Base-by-base conservation (phyloP, 2,329 filamentous ascomycete genomes). In the Calonectria pseudoturangicola region DNA sequence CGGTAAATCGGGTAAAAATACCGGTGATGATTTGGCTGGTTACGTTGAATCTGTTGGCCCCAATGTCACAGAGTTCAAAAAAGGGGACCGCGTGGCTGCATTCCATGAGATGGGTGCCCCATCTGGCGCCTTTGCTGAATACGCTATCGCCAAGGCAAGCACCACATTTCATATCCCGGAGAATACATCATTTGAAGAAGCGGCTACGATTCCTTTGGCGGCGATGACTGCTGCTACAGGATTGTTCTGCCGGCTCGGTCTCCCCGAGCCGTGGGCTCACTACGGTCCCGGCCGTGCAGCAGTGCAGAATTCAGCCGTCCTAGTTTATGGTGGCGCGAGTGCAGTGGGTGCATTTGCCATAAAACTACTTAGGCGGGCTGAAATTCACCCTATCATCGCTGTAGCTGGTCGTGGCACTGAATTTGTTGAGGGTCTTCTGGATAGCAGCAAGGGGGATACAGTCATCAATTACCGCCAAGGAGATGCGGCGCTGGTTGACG, bases 291-390 rank as follows among this genome's bases (percentile, higher is more conserved):
- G 45, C 6, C 30, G 45, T 2, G 33, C n/a, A 33, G 47, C 33
- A 8, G 47, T 39, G 28, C 21, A 54, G 25, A 39, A 66, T 9
- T 51, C 47, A 2, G 45, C 47, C 15, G 36, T 66, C 15, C 16
- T 66, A 3, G 33, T 66, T 7, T 66, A 66, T 43, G 63, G 63
- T 2, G 63, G 63, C 10, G 63, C 63, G 15, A 54, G 45, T 4
- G 63, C 63, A 28, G 63, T 66, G 30, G 63, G 63, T 36, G 47
- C 47, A 3, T 66, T 51, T 39, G 63, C 63, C 2, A 51, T 66
- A 12, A 51, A 54, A 21, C 30, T 66, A 4, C 25, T 43, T 7
- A 18, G 6, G 2, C 47, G 30, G 9, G 47, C 45, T 47, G 43
- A 66, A 45, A 39, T 66, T 13, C 45, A 54, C 25, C 47, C 63